Percentiles rank a stretch among this genome's conserved stretches.
Evolutionary conservation across 768 basidiomycete species (phyloP).

Genomic region (Russula virescens): DNA sequence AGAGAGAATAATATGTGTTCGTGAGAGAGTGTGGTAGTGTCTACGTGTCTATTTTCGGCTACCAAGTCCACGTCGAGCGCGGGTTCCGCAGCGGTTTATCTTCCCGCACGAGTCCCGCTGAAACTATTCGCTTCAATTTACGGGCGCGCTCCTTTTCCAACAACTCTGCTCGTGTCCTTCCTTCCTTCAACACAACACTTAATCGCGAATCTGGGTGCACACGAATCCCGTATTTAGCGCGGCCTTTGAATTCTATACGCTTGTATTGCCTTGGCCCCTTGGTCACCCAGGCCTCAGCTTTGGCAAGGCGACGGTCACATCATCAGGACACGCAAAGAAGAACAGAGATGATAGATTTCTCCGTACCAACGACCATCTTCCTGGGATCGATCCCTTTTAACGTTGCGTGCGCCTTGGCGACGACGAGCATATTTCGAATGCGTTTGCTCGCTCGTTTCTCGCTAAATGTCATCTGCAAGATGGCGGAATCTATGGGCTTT

Average conservation of each 20-base stretch:
- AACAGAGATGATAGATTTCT: background rate
- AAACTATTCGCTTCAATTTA: conserved; percentile 71
- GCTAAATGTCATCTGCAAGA: conserved; percentile 94
- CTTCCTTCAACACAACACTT: conserved; percentile 73
- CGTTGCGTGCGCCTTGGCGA: conserved; percentile 80
- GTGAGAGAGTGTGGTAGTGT: background rate
- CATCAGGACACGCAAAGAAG: background rate
- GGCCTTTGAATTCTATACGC: conserved; percentile 75
- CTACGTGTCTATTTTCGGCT: conserved; percentile 27
- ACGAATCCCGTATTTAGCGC: conserved; percentile 74
- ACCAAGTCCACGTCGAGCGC: conserved; percentile 75
- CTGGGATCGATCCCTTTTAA: conserved; percentile 67
- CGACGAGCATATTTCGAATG: conserved; percentile 82
- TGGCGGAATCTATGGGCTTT: conserved; percentile 90
- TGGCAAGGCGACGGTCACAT: background rate
- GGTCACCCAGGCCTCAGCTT: conserved; percentile 94
- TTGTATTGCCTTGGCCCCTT: conserved; percentile 65
- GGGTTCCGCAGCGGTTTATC: conserved; percentile 74
- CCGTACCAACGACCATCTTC: conserved; percentile 79
- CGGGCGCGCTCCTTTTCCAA: conserved; percentile 56
- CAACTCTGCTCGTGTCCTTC: conserved; percentile 67
- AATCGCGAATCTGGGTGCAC: conserved; percentile 70
- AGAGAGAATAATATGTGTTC: background rate
- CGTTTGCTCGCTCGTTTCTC: conserved; percentile 85
- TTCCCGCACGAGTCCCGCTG: conserved; percentile 74